Evolutionary conservation across 306 rosid genomes (phyloP), one percentile per base, ranked within the genome.

Genomic region (Dryas alaskensis): DNA sequence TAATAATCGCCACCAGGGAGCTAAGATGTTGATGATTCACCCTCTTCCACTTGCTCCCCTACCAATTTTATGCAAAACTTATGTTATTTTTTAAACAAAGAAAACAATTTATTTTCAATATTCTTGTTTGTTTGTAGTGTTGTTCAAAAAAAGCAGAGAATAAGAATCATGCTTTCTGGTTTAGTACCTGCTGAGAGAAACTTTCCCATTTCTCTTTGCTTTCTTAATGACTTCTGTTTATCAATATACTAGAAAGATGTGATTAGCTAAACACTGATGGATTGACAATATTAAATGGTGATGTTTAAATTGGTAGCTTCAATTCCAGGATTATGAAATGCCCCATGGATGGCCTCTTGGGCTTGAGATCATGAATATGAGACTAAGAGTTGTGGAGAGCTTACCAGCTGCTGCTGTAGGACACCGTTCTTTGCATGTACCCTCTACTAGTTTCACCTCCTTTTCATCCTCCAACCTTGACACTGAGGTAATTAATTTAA

Each of bases 271-370:
- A 60, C n/a, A 43, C 55, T 50, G 19, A 50, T 11, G 55, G 14
- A 13, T 50, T 50, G 0, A 50, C 12, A 6, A 11, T 11, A 3
- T 11, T 4, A 11, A 12, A 6, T 65, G 14, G 11, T 46, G 19
- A 66, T 66, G 6, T 47, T 11, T 19, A 10, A 45, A 5, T 13
- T 59, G 47, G 7, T 58, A 42, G 48, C 9, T 79, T 79, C 37
- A 27, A 27, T 27, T 27, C 45, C 85, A 93, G 98, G 81, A 83
- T 51, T 82, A 58, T 67, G 86, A 82, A 16, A 83, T 79, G 70
- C 77, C 84, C 49, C 77, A 47, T 59, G 98, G 98, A 49, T 92
- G 98, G 98, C 98, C 96, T 0, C 83, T 92, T 5, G 98, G 98
- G 59, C 96, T 92, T 52, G 81, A 89, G 78, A 78, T 79, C 73